These are phyloP conservation scores for Pythium rhizo-oryzae DNA, from an alignment of 352 stramenopile genomes.

Conservation along the genomic window DNA sequence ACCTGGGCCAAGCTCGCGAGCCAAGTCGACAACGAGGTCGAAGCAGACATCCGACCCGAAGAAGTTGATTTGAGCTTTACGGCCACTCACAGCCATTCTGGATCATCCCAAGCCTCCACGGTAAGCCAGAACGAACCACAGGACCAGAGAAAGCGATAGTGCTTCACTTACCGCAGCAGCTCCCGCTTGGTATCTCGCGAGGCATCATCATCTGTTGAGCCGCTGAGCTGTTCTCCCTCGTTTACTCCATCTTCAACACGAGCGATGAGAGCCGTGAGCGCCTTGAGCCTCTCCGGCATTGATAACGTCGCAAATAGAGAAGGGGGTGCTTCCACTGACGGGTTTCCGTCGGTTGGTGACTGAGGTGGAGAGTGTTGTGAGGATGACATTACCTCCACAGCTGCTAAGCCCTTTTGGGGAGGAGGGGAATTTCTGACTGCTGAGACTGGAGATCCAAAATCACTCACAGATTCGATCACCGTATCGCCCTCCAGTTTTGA, in stretches of 20 bases:
- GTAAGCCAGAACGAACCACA: not conserved
- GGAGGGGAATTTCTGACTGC: not conserved
- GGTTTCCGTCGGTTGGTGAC: not conserved
- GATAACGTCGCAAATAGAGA: conserved; percentile 46
- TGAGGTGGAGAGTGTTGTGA: not conserved
- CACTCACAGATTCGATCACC: conserved; percentile 24
- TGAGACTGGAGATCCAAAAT: conserved; percentile 18
- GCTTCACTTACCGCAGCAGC: conserved; percentile 42
- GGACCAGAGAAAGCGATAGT: not conserved
- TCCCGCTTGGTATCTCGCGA: conserved; percentile 72
- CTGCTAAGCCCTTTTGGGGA: not conserved
- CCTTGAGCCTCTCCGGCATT: conserved; percentile 57
- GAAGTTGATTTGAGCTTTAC: conserved; percentile 76
- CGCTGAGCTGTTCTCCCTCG: conserved; percentile 56
- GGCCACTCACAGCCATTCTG: conserved; percentile 69
- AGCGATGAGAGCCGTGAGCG: conserved; percentile 49
- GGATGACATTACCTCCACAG: not conserved
- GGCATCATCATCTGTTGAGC: conserved; percentile 29
- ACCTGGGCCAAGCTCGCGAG: conserved; percentile 61
- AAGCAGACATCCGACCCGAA: conserved; percentile 81
- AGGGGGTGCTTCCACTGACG: not conserved
- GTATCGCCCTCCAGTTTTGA: not conserved
- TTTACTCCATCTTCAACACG: conserved; percentile 64
- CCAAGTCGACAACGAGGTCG: conserved; percentile 68
- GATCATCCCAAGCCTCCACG: not conserved